Evolutionary conservation across 2,329 filamentous ascomycete species (phyloP), one percentile per base, ranked within the genome.

Genomic region (Grosmannia penicillata): DNA sequence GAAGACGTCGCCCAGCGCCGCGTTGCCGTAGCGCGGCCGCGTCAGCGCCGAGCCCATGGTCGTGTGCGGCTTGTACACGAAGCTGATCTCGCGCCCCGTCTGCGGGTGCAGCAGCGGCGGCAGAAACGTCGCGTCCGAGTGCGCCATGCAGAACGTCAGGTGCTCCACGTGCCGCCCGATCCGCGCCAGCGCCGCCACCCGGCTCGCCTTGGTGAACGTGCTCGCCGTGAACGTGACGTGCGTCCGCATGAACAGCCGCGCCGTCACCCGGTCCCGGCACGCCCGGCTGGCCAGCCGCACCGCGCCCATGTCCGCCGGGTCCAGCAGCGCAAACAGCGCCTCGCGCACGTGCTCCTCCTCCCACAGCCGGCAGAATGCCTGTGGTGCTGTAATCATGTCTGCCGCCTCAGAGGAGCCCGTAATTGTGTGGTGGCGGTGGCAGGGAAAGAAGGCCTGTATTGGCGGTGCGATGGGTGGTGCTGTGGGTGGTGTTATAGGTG

Each of bases 101-200:
- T 68, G 56, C 4, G 82, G 81, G 53, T 93, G 79, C 28, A 93
- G 68, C 33, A 94, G 69, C n/a, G 85, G 85, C 14, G 85, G 82
- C 8, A 93, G 66, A 53, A 87, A 87, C 30, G 82, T 91, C 38
- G 82, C 72, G n/a, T 72, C 62, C 6, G 74, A 75, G 58, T 93
- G 84, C 22, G 82, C 72, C 48, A 93, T 71, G 53, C 68, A 69
- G 60, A 94, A 93, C 41, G 72, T 82, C 38, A 93, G 66, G 42
- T 78, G 78, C 57, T 83, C 76, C 50, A 93, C 72, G 56, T 89
- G 75, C 48, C 77, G 76, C 41, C 85, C 86, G 49, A 94, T 77
- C 43, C 82, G 70, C 43, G 76, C 72, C 41, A 94, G 66, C 19
- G 84, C 83, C 43, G 80, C 74, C 47, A 91, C 66, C 36, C 81